Base-by-base conservation (phyloP, 1,284 basidiomycete genomes). In the Ceratobasidium sp. region DNA sequence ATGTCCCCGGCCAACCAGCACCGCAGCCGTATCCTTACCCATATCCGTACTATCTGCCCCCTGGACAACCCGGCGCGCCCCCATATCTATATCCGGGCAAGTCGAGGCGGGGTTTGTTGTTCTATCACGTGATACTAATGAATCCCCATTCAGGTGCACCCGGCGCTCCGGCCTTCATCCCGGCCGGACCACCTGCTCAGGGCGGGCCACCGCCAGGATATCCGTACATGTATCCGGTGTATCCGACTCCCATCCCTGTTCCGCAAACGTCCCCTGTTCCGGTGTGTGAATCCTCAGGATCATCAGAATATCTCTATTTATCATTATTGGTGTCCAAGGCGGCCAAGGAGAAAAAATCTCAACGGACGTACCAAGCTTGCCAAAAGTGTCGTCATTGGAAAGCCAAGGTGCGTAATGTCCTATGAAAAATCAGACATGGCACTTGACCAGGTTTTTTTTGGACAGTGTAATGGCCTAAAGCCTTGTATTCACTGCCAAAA, bases 361-460 rank as follows among this genome's bases (percentile, higher is more conserved):
- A 72, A 41, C 22, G 68, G 11, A 72, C 68, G 5, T 72, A 72
- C 31, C 68, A 72, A 29, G 68, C 68, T 61, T 72, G 68, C 22
- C 68, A 72, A 72, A 72, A 72, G 68, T 72, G 68, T n/a, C 68
- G 68, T n/a, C 68, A 72, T 56, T 72, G 68, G 68, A 72, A 72
- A 31, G 56, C 68, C 27, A 72, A 72, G 68, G 68, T 69, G 14
- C 19, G 66, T 31, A 22, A 16, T n/a, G 37, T 49, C 43, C 14
- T 4, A 13, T 34, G 27, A 51, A 72, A 72, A 48, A 31, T n/a
- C 34, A 49, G 16, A 22, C 24, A 49, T 5, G 19, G 29, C 24
- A 16, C 24, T 34, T 61, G 29, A 58, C 29, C 39, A n/a, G 9
- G 13, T 14, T 27, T 19, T 54, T n/a, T n/a, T n/a, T n/a, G 29